Evolutionary conservation across 2,329 filamentous ascomycete genomes (phyloP).

Genomic region (Leptographium lundbergii): DNA sequence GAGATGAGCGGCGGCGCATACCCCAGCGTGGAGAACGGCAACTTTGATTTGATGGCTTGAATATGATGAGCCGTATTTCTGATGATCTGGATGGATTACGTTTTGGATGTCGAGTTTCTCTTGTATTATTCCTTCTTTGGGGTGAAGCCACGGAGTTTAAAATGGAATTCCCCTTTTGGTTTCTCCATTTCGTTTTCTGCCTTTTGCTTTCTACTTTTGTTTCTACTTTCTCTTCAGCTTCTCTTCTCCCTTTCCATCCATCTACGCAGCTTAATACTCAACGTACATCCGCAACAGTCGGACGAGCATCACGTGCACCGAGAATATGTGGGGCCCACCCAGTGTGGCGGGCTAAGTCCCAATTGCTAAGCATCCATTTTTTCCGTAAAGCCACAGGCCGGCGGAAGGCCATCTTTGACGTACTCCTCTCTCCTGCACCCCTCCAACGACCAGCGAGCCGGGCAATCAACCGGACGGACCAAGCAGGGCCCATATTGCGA

Average conservation of each 20-base stretch:
- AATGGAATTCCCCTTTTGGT: neutral
- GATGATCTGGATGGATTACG: neutral
- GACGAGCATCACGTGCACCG: neutral
- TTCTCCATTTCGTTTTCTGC: neutral
- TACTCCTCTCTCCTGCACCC: neutral
- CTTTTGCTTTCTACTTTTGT: no score
- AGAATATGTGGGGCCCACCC: neutral
- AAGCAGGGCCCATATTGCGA: neutral
- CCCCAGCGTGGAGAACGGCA: constrained; percentile 51
- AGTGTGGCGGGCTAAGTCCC: neutral
- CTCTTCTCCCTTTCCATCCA: neutral
- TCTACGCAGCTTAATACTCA: no score
- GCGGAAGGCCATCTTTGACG: neutral
- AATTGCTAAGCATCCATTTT: constrained; percentile 3
- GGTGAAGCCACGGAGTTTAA: neutral
- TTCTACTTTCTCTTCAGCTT: no score
- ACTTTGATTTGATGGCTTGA: constrained; percentile 22
- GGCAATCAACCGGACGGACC: neutral
- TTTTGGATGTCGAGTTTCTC: neutral
- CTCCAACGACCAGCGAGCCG: neutral
- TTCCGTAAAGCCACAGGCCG: neutral
- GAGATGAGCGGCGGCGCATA: constrained; percentile 55
- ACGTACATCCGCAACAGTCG: no score
- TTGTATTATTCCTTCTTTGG: neutral
- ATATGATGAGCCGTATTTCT: neutral